Evolutionary conservation across 2,329 filamentous ascomycete genomes (phyloP).

Genomic region (Fusarium xyrophilum): DNA sequence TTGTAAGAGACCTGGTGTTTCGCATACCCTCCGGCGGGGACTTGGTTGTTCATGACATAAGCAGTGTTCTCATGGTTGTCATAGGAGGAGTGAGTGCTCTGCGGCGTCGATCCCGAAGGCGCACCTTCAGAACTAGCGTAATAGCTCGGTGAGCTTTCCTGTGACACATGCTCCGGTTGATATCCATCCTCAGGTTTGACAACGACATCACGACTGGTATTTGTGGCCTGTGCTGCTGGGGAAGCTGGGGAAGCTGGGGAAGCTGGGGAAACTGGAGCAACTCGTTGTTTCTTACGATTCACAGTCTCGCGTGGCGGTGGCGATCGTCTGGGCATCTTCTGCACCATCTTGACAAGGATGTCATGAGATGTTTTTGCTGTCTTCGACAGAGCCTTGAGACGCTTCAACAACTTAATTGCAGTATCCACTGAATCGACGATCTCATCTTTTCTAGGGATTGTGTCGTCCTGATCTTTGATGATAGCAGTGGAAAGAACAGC

Average conservation of each 20-base stretch:
- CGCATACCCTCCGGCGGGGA: background rate
- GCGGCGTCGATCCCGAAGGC: conserved; percentile 21
- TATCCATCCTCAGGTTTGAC: conserved; percentile 10
- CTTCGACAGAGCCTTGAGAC: conserved; percentile 43
- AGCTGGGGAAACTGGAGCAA: background rate
- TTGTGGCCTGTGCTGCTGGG: background rate
- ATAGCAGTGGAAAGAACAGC: conserved; percentile 58
- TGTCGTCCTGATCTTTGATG: conserved; percentile 53
- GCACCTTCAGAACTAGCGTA: conserved; percentile 16
- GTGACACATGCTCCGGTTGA: conserved; percentile 10
- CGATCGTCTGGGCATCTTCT: conserved; percentile 42
- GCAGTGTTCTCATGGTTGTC: conserved; percentile 10
- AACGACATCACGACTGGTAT: background rate
- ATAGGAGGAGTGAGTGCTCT: conserved; percentile 19
- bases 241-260: background rate
- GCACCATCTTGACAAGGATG: conserved; percentile 43
- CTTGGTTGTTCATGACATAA: background rate
- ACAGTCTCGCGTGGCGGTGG: conserved; percentile 1
- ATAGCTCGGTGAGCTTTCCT: conserved; percentile 27
- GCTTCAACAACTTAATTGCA: conserved; percentile 45
- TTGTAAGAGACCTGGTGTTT: background rate
- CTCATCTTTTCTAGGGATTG: conserved; percentile 50
- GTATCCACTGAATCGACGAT: conserved; percentile 49
- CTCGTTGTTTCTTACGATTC: conserved; percentile 23
- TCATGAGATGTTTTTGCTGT: conserved; percentile 48